These are phyloP conservation scores for Pythium periplocum DNA, from an alignment of 352 stramenopile species.

Conservation along the genomic window DNA sequence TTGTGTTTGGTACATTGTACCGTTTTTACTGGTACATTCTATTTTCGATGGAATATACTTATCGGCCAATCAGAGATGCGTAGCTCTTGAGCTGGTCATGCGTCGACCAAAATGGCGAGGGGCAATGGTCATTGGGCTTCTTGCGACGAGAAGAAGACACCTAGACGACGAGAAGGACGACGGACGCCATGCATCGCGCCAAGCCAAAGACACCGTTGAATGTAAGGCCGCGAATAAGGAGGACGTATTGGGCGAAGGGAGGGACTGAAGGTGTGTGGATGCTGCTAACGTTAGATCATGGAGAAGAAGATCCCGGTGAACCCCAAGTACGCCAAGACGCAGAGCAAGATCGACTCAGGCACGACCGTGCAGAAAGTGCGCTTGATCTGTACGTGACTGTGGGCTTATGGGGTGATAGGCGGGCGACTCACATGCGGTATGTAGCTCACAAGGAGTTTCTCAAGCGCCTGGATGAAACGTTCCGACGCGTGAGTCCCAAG, in stretches of 20 bases:
- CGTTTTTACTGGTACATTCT: too few relatives aligned
- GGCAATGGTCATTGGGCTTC: too few relatives aligned
- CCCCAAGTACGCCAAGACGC: conserved; percentile 69
- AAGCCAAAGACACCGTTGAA: conserved; percentile 62
- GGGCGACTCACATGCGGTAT: not conserved
- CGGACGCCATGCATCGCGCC: conserved; percentile 41
- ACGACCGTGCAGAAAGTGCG: conserved; percentile 74
- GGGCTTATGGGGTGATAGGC: not conserved
- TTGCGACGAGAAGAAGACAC: too few relatives aligned
- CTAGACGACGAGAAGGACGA: too few relatives aligned
- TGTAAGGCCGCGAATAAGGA: conserved; percentile 12
- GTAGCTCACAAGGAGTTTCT: conserved; percentile 74
- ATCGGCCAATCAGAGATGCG: too few relatives aligned
- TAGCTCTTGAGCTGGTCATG: too few relatives aligned
- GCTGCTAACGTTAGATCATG: conserved; percentile 36
- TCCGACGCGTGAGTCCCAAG: conserved; percentile 59
- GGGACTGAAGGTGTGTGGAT: too few relatives aligned
- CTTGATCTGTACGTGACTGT: conserved; percentile 50
- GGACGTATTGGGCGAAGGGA: too few relatives aligned
- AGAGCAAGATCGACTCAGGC: conserved; percentile 75
- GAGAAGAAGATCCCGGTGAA: conserved; percentile 78
- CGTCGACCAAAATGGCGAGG: too few relatives aligned
- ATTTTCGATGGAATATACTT: too few relatives aligned
- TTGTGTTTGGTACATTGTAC: too few relatives aligned
- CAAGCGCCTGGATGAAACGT: conserved; percentile 76